Base-by-base conservation (phyloP, 345 rosid species). In the Rhodamnia rubescens region DNA sequence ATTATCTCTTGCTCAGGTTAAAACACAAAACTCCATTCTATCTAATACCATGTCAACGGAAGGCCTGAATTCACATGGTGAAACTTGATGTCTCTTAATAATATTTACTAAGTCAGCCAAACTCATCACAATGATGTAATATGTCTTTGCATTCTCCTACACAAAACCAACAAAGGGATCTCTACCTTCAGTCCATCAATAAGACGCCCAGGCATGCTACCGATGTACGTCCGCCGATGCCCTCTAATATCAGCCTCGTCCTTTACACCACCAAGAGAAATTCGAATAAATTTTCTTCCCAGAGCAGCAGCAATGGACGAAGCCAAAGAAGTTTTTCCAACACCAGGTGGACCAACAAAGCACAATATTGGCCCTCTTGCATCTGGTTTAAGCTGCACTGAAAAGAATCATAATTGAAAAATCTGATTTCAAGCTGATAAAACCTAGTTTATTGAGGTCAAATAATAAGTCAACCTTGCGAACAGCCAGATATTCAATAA, bases 221-320 rank as follows among this genome's bases (percentile, higher is more conserved):
- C 99, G 86, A 96, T 96, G 89, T 97, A 97, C 29, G 99, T 97
- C 90, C 99, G 94, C 90, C 99, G 90, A 85, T 97, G 99, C 87
- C 99, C 99, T 92, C 99, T 94, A 78, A 97, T 96, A 89, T 97
- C 99, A 85, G 99, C 98, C 92, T 97, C 99, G 88, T 97, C 99
- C 93, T 95, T 97, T 82, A 97, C 98, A 89, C 99, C 99, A 86
- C 99, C 99, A 85, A 97, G 95, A 87, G 99, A 96, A 87, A 97
- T 93, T 56, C 98, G 98, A 32, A 95, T 83, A 91, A 97, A 97
- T 89, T 96, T 96, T 91, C 98, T 93, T 80, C 98, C 99, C 91
- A 97, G 90, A 74, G 99, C 96, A 87, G 95, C 91, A 84, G 99
- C 97, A 88, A 97, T 96, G 16, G 98, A 97, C 74, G 98, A 94